Conservation (phyloP, 331 rosid genomes). For the Saraca asoca region DNA sequence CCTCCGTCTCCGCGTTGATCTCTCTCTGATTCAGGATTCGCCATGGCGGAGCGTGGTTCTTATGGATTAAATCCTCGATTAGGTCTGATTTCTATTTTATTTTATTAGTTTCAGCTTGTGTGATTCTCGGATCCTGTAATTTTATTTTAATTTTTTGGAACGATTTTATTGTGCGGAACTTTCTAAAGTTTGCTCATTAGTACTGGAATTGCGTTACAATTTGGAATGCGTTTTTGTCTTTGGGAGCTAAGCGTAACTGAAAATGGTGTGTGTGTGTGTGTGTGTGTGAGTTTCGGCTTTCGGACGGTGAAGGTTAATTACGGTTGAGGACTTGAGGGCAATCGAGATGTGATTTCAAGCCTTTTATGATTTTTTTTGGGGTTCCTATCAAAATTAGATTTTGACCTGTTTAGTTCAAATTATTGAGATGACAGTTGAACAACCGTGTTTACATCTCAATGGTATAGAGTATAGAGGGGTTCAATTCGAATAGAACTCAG, state of each 20-base stretch:
- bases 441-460: neutral
- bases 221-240: constrained; percentile 7
- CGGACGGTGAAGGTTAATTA: neutral
- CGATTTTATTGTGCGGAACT: constrained; percentile 13
- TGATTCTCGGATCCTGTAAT: constrained; percentile 27
- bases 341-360: constrained; percentile 28
- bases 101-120: neutral
- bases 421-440: constrained; percentile 15
- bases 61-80: constrained; percentile 64
- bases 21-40: constrained; percentile 37
- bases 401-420: constrained; percentile 14
- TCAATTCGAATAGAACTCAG: constrained; percentile 7
- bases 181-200: constrained; percentile 13
- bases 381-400: constrained; percentile 6
- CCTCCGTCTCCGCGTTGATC: constrained; percentile 36
- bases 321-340: neutral
- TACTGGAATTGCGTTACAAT: neutral
- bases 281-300: neutral
- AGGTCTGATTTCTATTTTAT: constrained; percentile 51
- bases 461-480: constrained; percentile 20
- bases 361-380: constrained; percentile 7
- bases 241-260: constrained; percentile 18
- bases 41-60: constrained; percentile 78
- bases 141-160: constrained; percentile 2
- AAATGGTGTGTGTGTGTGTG: constrained; percentile 1